phyloP scores from a whole-genome alignment of 495 filamentous ascomycete genomes.

The Mytilinidion resinicola region DNA sequence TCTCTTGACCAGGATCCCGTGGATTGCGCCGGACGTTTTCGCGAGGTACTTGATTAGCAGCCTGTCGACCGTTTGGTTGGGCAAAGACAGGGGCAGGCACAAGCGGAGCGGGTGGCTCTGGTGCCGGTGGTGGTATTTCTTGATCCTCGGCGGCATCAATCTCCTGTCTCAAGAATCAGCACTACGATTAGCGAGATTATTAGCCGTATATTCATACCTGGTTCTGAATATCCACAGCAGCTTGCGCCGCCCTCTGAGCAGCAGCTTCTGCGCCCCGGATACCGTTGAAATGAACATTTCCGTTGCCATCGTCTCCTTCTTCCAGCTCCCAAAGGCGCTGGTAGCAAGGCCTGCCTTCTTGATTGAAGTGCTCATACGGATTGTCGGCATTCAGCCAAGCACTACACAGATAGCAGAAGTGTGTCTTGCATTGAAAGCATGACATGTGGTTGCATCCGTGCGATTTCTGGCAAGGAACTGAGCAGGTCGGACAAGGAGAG shows the following conservation, averaged over 20 bases:
- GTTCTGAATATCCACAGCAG: constrained; percentile 2
- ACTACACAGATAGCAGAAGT: constrained; percentile 95
- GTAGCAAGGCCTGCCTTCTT: constrained; percentile 57
- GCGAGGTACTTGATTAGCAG: too few species aligned
- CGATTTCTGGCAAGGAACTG: constrained; percentile 77
- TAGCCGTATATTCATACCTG: too few species aligned
- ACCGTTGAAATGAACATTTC: constrained; percentile 49
- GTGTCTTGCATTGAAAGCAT: constrained; percentile 79
- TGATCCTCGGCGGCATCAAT: background rate
- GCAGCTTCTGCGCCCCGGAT: constrained; percentile 30
- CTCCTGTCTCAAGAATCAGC: too few species aligned
- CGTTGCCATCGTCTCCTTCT: constrained; percentile 66
- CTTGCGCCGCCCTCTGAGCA: constrained; percentile 14
- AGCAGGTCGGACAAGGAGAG: constrained; percentile 84
- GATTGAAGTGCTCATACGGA: constrained; percentile 87
- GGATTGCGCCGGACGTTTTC: too few species aligned
- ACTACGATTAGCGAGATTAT: too few species aligned
- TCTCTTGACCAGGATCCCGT: background rate
- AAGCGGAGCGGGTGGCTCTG: background rate
- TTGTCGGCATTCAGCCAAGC: constrained; percentile 74
- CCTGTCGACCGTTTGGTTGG: too few species aligned
- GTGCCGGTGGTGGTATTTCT: background rate
- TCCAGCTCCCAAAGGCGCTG: constrained; percentile 87
- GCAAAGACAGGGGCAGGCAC: too few species aligned
- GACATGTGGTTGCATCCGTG: constrained; percentile 98